Conservation (phyloP, 1,284 basidiomycete species). For the Xerocomus nothofagi region DNA sequence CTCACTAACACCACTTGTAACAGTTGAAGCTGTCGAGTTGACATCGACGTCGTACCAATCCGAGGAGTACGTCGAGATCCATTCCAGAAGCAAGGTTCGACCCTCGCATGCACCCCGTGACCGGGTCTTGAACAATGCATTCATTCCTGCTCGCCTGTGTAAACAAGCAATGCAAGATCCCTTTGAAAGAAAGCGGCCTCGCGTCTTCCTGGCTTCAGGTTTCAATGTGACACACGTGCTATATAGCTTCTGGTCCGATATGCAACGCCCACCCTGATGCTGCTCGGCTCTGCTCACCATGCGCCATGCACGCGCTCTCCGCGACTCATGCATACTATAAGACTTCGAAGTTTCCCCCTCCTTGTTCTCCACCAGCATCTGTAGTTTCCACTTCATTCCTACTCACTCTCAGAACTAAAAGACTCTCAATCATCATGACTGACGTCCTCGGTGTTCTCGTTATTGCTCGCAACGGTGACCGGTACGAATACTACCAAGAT, state of each 20-base stretch:
- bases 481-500: constrained; percentile 68
- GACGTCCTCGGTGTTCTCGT: constrained; percentile 80
- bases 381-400: constrained; percentile 18
- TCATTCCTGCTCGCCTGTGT: constrained; percentile 36
- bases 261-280: constrained; percentile 24
- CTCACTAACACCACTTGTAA: constrained; percentile 5
- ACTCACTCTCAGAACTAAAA: constrained; percentile 15
- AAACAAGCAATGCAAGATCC: constrained; percentile 27
- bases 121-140: constrained; percentile 21
- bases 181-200: constrained; percentile 34
- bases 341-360: constrained; percentile 10
- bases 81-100: constrained; percentile 17
- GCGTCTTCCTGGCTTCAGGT: constrained; percentile 33
- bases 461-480: constrained; percentile 83
- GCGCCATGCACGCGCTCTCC: constrained; percentile 31
- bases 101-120: constrained; percentile 12
- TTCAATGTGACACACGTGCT: constrained; percentile 27
- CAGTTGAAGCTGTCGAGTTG: constrained; percentile 7
- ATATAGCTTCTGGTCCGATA: constrained; percentile 18
- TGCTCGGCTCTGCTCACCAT: constrained; percentile 30
- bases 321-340: constrained; percentile 29
- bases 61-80: constrained; percentile 3
- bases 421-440: constrained; percentile 42
- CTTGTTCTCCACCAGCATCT: constrained; percentile 17
- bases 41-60: neutral